Percentiles rank a stretch among this genome's conserved stretches.
Conservation (phyloP, 176 grass and related monocot genomes). For the Tillandsia leiboldiana region DNA sequence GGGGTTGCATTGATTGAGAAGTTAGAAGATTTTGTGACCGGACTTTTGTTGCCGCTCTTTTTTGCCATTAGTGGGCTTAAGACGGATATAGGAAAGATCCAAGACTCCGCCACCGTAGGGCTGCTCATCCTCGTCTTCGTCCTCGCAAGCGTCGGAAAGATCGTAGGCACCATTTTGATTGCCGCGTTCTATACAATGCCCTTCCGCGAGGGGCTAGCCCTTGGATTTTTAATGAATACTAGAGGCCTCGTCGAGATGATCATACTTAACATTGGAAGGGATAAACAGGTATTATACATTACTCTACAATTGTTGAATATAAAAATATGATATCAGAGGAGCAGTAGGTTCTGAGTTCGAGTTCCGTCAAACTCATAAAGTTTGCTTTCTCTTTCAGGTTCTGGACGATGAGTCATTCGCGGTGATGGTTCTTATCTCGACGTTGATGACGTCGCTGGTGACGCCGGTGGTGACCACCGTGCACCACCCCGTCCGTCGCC, state of each 20-base stretch:
- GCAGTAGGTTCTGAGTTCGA: neutral
- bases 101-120: slow-evolving; percentile 30
- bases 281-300: slow-evolving; percentile 35
- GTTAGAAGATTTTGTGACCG: slow-evolving; percentile 64
- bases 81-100: slow-evolving; percentile 35
- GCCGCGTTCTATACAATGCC: slow-evolving; percentile 47
- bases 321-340: no score
- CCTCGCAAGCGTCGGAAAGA: slow-evolving; percentile 61
- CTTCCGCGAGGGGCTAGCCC: slow-evolving; percentile 50
- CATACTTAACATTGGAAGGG: slow-evolving; percentile 66
- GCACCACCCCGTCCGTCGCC: slow-evolving; percentile 34
- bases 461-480: slow-evolving; percentile 49
- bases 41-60: slow-evolving; percentile 55
- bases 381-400: slow-evolving; percentile 20
- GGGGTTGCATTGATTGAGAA: slow-evolving; percentile 47
- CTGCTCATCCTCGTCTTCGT: slow-evolving; percentile 49
- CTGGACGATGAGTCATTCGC: slow-evolving; percentile 53
- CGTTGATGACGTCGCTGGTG: slow-evolving; percentile 51
- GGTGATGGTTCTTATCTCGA: slow-evolving; percentile 52
- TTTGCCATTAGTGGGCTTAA: slow-evolving; percentile 54
- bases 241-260: slow-evolving; percentile 62
- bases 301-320: no score
- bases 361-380: neutral
- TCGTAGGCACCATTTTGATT: slow-evolving; percentile 54
- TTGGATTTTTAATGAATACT: slow-evolving; percentile 77